phyloP scores from a whole-genome alignment of 179 eudicot genomes.

The Monotropa hypopitys region DNA sequence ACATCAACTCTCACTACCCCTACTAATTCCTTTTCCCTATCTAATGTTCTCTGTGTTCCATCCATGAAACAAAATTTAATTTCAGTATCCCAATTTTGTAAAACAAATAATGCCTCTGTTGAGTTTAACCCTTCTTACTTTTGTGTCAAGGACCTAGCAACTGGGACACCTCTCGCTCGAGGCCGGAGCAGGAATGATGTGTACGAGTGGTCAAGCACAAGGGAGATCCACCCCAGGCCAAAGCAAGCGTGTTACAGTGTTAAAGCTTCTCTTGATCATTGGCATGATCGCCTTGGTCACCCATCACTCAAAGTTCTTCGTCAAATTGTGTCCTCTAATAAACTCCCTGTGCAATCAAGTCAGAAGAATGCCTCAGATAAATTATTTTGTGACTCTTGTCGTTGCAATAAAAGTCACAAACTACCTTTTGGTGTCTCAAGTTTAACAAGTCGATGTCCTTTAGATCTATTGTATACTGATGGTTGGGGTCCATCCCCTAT shows the following conservation, averaged over 20 bases:
- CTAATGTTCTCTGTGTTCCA: not conserved
- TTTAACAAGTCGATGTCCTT: not conserved
- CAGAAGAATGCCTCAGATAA: not conserved
- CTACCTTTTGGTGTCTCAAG: not conserved
- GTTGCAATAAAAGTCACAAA: slow-evolving; percentile 2
- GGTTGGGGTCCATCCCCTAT: slow-evolving; percentile 8
- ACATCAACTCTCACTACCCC: not conserved
- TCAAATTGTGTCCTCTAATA: not conserved
- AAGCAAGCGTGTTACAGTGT: not conserved
- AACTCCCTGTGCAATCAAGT: not conserved
- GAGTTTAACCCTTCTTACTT: not conserved
- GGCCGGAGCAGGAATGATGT: not conserved
- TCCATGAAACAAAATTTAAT: not conserved
- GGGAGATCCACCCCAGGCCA: not conserved
- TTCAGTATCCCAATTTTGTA: not conserved
- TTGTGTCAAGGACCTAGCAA: slow-evolving; percentile 1
- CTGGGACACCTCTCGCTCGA: not conserved
- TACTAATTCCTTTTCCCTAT: not conserved
- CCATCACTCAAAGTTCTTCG: not conserved
- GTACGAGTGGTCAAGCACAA: slow-evolving; percentile 5
- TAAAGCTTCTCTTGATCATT: not conserved
- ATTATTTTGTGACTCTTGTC: slow-evolving; percentile 5
- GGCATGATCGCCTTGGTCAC: slow-evolving; percentile 8
- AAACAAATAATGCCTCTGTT: not conserved
- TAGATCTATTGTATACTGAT: slow-evolving; percentile 7